Conservation (phyloP, 441 rosid species). For the Hypseocharis bilobata region DNA sequence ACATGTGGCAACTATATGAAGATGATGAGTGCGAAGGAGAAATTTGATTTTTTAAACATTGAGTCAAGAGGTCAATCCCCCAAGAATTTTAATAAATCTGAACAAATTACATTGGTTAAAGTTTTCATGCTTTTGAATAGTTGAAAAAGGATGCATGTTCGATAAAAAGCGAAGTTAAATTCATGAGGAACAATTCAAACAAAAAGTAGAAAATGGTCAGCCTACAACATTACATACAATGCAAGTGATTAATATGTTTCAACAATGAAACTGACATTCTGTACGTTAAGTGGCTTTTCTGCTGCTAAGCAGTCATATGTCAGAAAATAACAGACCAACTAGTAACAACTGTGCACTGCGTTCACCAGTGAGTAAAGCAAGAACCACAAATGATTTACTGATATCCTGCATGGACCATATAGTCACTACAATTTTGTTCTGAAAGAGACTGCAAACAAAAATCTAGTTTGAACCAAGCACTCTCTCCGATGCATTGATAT, state of each 20-base stretch:
- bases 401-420: background rate
- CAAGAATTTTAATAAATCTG: too few species aligned
- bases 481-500: background rate
- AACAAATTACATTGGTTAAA: too few species aligned
- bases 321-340: background rate
- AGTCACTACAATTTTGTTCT: background rate
- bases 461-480: background rate
- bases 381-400: background rate
- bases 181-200: background rate
- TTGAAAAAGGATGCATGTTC: too few species aligned
- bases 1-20: background rate
- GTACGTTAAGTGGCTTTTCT: too few species aligned
- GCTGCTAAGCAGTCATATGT: too few species aligned
- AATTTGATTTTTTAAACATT: too few species aligned
- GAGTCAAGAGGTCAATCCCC: too few species aligned
- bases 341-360: background rate
- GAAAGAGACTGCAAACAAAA: background rate
- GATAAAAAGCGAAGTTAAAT: background rate
- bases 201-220: background rate
- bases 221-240: background rate
- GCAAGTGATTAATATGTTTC: background rate
- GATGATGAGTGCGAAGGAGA: background rate
- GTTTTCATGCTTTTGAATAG: background rate
- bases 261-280: background rate
- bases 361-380: too few species aligned